Conservation (phyloP, 192 early-diverging fungal genomes). For the Coemansia sp. region DNA sequence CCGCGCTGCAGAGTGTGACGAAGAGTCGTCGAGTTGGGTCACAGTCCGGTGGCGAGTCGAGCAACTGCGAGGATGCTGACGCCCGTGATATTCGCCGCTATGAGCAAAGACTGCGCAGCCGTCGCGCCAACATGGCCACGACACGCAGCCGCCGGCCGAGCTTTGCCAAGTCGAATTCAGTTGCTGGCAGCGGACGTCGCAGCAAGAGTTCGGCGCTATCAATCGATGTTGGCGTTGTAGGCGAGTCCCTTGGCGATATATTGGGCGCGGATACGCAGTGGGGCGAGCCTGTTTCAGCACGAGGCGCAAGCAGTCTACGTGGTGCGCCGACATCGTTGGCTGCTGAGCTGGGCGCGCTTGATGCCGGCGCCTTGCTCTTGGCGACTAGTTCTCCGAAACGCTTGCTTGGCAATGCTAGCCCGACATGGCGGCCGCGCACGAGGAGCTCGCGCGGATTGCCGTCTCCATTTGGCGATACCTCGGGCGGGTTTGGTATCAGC, state of each 20-base stretch:
- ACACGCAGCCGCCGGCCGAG: slow-evolving; percentile 18
- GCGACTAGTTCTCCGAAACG: slow-evolving; percentile 20
- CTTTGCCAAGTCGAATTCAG: background rate
- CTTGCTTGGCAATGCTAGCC: slow-evolving; percentile 13
- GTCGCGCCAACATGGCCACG: slow-evolving; percentile 22
- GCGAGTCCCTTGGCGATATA: slow-evolving; percentile 53
- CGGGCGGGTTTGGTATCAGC: slow-evolving; percentile 40
- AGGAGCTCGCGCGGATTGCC: slow-evolving; percentile 31
- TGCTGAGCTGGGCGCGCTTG: slow-evolving; percentile 30
- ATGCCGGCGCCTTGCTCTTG: background rate
- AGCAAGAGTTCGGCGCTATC: slow-evolving; percentile 13
- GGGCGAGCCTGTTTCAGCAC: slow-evolving; percentile 36
- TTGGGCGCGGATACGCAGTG: slow-evolving; percentile 38
- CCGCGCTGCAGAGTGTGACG: background rate
- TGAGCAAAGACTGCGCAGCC: slow-evolving; percentile 38
- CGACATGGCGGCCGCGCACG: slow-evolving; percentile 9
- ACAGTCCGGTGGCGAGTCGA: background rate
- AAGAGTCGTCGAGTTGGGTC: background rate
- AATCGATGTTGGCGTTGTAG: slow-evolving; percentile 20
- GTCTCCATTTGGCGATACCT: slow-evolving; percentile 35
- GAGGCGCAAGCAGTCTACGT: slow-evolving; percentile 19
- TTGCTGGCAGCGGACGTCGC: slow-evolving; percentile 14
- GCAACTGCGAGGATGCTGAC: slow-evolving; percentile 26
- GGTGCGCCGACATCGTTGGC: slow-evolving; percentile 27
- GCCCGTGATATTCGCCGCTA: slow-evolving; percentile 39